These are phyloP conservation scores for Citrullus mucosospermus DNA, from an alignment of 306 rosid species.

Conservation along the genomic window DNA sequence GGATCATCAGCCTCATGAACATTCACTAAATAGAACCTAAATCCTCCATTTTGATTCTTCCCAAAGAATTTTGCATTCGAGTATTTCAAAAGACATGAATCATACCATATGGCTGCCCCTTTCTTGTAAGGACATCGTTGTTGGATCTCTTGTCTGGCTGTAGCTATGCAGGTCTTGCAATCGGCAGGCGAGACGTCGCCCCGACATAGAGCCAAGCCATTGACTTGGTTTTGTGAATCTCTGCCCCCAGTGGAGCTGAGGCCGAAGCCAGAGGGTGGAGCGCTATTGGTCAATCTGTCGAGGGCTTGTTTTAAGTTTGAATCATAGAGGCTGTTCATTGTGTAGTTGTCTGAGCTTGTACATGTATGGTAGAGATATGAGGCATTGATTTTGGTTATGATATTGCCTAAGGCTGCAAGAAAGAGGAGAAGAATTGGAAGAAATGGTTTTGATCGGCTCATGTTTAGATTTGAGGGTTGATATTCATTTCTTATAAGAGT, in stretches of 20 bases:
- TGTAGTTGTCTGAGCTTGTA: constrained; percentile 28
- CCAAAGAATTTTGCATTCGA: constrained; percentile 17
- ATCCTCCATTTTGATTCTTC: constrained; percentile 6
- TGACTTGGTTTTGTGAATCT: constrained; percentile 11
- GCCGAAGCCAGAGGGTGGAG: neutral
- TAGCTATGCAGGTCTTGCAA: constrained; percentile 17
- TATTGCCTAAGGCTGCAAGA: too few relatives aligned
- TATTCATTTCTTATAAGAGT: neutral
- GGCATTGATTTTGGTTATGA: constrained; percentile 15
- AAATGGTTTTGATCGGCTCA: neutral
- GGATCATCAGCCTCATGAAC: constrained; percentile 7
- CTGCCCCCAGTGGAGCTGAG: neutral
- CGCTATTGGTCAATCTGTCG: constrained; percentile 1
- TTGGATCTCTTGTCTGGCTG: neutral
- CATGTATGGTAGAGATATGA: constrained; percentile 36
- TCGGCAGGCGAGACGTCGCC: constrained; percentile 10
- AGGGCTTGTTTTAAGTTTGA: constrained; percentile 14
- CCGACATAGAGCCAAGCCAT: constrained; percentile 22
- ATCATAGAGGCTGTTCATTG: constrained; percentile 17
- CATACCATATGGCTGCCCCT: constrained; percentile 27
- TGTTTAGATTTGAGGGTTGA: neutral
- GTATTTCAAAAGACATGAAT: constrained; percentile 23
- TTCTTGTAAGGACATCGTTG: constrained; percentile 14
- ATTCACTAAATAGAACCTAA: constrained; percentile 22
- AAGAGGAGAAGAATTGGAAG: neutral